A percentile compares a stretch with the other conserved stretches of the same genome.
These are phyloP conservation scores for Intubia oerlemansii DNA, from an alignment of 2,329 filamentous ascomycete species.

Conservation along the genomic window DNA sequence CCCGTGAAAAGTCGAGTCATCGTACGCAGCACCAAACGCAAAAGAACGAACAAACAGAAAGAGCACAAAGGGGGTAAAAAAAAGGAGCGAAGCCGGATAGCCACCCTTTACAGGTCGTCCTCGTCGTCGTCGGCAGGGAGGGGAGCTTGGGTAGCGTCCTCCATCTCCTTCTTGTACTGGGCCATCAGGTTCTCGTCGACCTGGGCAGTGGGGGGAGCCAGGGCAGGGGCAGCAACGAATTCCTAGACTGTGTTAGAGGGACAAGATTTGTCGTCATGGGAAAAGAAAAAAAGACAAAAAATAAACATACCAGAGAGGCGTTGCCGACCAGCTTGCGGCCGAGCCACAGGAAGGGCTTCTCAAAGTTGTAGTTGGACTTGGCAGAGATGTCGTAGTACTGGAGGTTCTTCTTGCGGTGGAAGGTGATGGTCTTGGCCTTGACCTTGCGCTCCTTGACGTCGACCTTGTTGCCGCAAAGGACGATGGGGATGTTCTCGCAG, in stretches of 20 bases:
- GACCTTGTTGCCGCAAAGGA: slow-evolving; percentile 98
- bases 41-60: not conserved
- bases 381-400: slow-evolving; percentile 99
- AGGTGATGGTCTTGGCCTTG: slow-evolving; percentile 99
- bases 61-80: not conserved
- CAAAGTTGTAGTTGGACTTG: slow-evolving; percentile 99
- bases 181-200: slow-evolving; percentile 69
- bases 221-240: slow-evolving; percentile 86
- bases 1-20: too few relatives aligned
- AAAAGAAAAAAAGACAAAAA: slow-evolving; percentile 7
- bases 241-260: slow-evolving; percentile 39
- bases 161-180: slow-evolving; percentile 79
- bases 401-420: slow-evolving; percentile 99
- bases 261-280: too few relatives aligned
- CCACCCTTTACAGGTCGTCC: slow-evolving; percentile 35
- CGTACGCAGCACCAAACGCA: too few relatives aligned
- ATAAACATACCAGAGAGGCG: slow-evolving; percentile 46
- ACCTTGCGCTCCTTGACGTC: slow-evolving; percentile 99
- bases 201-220: slow-evolving; percentile 79
- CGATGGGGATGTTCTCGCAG: slow-evolving; percentile 97
- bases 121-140: slow-evolving; percentile 90
- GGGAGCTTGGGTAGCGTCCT: slow-evolving; percentile 55
- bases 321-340: slow-evolving; percentile 97
- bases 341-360: slow-evolving; percentile 99
- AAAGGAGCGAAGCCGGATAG: too few relatives aligned